Conservation (phyloP, 179 eudicot species). For the Beta macrorhiza region DNA sequence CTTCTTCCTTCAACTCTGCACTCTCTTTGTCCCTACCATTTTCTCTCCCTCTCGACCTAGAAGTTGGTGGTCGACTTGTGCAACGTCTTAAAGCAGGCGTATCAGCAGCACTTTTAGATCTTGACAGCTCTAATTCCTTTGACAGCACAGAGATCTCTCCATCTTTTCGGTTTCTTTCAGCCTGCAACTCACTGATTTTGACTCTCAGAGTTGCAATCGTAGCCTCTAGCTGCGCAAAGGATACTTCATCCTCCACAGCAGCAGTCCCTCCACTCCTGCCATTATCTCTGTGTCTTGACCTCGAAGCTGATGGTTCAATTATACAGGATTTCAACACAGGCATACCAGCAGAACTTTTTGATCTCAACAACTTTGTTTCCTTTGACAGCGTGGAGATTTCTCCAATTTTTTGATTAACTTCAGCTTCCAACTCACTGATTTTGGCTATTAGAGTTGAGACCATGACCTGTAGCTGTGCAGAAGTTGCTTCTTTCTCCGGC, state of each 20-base stretch:
- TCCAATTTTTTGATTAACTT: slow-evolving; percentile 18
- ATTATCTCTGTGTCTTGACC: slow-evolving; percentile 29
- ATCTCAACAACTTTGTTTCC: slow-evolving; percentile 26
- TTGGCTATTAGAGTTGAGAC: slow-evolving; percentile 18
- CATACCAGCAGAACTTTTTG: slow-evolving; percentile 27
- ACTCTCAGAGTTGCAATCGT: slow-evolving; percentile 19
- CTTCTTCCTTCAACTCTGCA: slow-evolving; percentile 32
- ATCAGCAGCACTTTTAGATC: slow-evolving; percentile 15
- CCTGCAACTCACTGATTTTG: slow-evolving; percentile 22
- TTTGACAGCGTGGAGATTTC: slow-evolving; percentile 18
- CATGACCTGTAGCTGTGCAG: slow-evolving; percentile 16
- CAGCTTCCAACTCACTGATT: slow-evolving; percentile 25
- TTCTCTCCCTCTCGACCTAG: slow-evolving; percentile 19
- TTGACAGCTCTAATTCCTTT: slow-evolving; percentile 24
- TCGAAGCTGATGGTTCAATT: slow-evolving; percentile 26
- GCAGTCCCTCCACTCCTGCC: slow-evolving; percentile 10
- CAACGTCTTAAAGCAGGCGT: slow-evolving; percentile 24
- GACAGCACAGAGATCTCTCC: slow-evolving; percentile 21
- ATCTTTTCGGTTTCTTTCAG: slow-evolving; percentile 20
- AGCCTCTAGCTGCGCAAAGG: slow-evolving; percentile 19
- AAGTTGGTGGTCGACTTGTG: slow-evolving; percentile 21
- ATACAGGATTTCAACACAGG: slow-evolving; percentile 45
- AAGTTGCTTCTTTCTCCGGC: slow-evolving; percentile 14
- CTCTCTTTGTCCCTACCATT: slow-evolving; percentile 14
- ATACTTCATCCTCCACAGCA: slow-evolving; percentile 17